Evolutionary conservation across 805 yeast genomes (phyloP).

Genomic region (Teunomyces stri): DNA sequence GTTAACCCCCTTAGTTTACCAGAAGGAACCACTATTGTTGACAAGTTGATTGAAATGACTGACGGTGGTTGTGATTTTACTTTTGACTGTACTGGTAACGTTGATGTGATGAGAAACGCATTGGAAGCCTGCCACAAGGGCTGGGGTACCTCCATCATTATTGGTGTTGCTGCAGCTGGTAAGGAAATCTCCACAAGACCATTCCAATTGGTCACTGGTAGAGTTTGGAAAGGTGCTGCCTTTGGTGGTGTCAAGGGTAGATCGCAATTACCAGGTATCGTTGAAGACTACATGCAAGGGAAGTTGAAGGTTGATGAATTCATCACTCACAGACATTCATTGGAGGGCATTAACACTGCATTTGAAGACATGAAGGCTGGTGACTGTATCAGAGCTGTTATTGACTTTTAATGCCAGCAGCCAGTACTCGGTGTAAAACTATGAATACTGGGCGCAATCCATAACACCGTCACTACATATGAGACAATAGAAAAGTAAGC

Average conservation of each 20-base stretch:
- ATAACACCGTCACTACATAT: neutral
- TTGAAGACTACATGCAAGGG: slow-evolving; percentile 80
- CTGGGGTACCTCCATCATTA: slow-evolving; percentile 94
- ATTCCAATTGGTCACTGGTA: slow-evolving; percentile 97
- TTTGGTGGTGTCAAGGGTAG: slow-evolving; percentile 99
- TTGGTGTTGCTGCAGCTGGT: slow-evolving; percentile 99
- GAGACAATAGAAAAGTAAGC: neutral
- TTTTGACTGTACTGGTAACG: slow-evolving; percentile 98
- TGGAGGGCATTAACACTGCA: slow-evolving; percentile 79
- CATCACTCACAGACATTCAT: slow-evolving; percentile 83
- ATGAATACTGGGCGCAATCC: neutral
- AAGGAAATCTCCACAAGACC: slow-evolving; percentile 96
- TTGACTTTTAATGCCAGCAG: slow-evolving; percentile 41
- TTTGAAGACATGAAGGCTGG: slow-evolving; percentile 95
- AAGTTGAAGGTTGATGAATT: slow-evolving; percentile 88
- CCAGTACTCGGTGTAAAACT: slow-evolving; percentile 9
- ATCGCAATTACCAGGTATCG: slow-evolving; percentile 87
- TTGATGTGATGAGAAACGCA: slow-evolving; percentile 91
- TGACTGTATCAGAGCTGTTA: slow-evolving; percentile 89
- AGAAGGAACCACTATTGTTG: slow-evolving; percentile 74
- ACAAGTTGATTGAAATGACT: slow-evolving; percentile 77
- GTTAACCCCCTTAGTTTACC: slow-evolving; percentile 79
- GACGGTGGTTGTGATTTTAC: slow-evolving; percentile 98
- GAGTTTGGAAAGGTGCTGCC: slow-evolving; percentile 99
- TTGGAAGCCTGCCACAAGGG: slow-evolving; percentile 98